These are phyloP conservation scores for Pyrus bretschneideri DNA, from an alignment of 306 rosid genomes.

Conservation along the genomic window DNA sequence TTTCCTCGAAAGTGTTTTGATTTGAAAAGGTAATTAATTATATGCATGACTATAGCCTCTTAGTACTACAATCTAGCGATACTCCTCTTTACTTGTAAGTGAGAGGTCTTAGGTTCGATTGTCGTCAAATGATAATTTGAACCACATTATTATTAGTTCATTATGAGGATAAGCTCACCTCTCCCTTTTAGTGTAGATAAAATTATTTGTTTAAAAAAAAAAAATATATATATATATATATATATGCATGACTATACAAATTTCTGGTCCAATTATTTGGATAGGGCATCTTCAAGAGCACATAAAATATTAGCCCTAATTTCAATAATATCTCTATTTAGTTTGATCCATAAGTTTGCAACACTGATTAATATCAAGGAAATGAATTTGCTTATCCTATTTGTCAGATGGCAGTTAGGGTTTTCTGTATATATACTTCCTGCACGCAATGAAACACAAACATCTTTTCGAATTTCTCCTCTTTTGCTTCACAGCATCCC, in stretches of 20 bases:
- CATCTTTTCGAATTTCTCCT: background rate
- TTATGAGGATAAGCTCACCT: no score
- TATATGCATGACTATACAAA: background rate
- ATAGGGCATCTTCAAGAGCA: background rate
- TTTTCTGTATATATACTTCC: background rate
- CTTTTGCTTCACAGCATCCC: background rate
- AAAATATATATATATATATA: no score
- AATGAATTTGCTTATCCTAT: background rate
- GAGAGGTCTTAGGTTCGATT: no score
- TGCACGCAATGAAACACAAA: constrained; percentile 2
- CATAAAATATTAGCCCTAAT: background rate
- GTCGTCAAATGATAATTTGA: no score
- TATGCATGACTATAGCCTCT: no score
- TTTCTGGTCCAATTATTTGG: background rate
- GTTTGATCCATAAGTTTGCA: background rate
- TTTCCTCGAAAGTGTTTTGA: no score
- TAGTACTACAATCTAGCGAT: no score
- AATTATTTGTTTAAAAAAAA: no score
- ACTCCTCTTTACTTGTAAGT: no score
- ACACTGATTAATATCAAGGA: background rate
- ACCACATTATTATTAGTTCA: no score
- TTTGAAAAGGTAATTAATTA: no score
- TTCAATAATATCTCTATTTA: background rate
- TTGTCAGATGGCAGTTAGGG: background rate
- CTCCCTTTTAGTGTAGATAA: no score